phyloP scores from a whole-genome alignment of 176 grass and related monocot genomes.

The maize (Zea mays) region Zm-B73-REFERENCE-NAM-5.0 NC_050102.1:88473501-88474000 shows the following conservation, averaged over 20 bases:
- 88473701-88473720: conserved; percentile 32
- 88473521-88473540: background rate
- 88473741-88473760: conserved; percentile 34
- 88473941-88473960: conserved; percentile 39
- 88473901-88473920: conserved; percentile 16
- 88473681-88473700: conserved; percentile 19
- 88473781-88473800: background rate
- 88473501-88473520: background rate
- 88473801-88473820: too few species aligned
- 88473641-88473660: conserved; percentile 65
- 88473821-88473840: too few species aligned
- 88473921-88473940: conserved; percentile 36
- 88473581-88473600: conserved; percentile 60
- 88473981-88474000: conserved; percentile 7
- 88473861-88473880: background rate
- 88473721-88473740: conserved; percentile 27
- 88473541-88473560: conserved; percentile 35
- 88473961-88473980: conserved; percentile 34
- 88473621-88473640: conserved; percentile 77
- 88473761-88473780: conserved; percentile 32
- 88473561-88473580: conserved; percentile 51
- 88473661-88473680: background rate
- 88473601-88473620: conserved; percentile 67
- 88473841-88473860: conserved; percentile 1
- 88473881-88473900: conserved; percentile 12